phyloP scores from a whole-genome alignment of 345 rosid species.

The Noccaea caerulescens region DNA sequence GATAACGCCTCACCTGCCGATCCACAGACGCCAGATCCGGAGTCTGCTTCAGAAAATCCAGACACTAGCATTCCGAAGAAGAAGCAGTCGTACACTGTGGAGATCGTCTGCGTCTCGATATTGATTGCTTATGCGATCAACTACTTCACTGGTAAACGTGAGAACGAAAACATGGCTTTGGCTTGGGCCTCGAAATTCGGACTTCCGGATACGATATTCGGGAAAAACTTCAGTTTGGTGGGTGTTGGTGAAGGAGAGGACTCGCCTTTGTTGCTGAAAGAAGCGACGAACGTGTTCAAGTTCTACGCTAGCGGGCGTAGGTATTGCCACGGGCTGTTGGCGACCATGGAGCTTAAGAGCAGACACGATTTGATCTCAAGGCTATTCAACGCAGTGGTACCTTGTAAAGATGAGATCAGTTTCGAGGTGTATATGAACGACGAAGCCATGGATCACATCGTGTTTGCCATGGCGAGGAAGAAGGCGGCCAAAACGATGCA shows the following conservation, averaged over 20 bases:
- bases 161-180: constrained; percentile 82
- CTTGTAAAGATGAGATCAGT: constrained; percentile 86
- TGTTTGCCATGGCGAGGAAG: constrained; percentile 86
- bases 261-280: constrained; percentile 84
- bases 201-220: constrained; percentile 67
- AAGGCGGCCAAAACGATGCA: constrained; percentile 83
- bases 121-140: constrained; percentile 67
- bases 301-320: constrained; percentile 96
- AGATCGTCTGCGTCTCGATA: constrained; percentile 68
- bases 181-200: constrained; percentile 93
- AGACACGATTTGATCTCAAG: constrained; percentile 89
- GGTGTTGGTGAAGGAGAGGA: constrained; percentile 84
- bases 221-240: constrained; percentile 78
- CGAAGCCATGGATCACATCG: constrained; percentile 86
- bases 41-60: constrained; percentile 34
- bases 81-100: constrained; percentile 57
- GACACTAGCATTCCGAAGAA: constrained; percentile 24
- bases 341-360: constrained; percentile 93
- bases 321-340: constrained; percentile 88
- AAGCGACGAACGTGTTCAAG: constrained; percentile 85
- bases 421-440: constrained; percentile 95
- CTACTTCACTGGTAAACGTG: constrained; percentile 81
- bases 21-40: constrained; percentile 40
- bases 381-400: constrained; percentile 73
- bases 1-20: constrained; percentile 46